Base-by-base conservation (phyloP, 306 rosid genomes). In the Inga laurina region DNA sequence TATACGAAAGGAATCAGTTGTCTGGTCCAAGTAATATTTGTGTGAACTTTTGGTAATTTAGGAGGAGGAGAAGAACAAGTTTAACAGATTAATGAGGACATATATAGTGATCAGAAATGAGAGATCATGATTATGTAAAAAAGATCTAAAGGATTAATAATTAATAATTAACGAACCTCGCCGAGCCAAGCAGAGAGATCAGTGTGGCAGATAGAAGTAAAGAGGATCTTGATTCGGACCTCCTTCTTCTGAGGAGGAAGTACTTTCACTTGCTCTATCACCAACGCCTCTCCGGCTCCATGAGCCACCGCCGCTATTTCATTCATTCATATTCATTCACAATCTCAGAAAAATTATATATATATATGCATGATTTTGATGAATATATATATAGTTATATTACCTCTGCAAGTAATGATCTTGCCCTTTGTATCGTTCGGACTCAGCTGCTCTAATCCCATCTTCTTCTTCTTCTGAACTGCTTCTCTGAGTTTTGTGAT, bases 171-270 rank as follows among this genome's bases (percentile, higher is more conserved):
- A 7, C 44, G 2, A 80, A 94, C 98, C 87, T 90, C 85, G 80
- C 91, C 98, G 79, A 64, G 54, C 98, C 98, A 94, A 62, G 88
- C 94, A 34, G 89, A 71, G 56, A 92, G 94, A 92, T 95, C 98
- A 4, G 93, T 90, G 68, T 95, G 97, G 32, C 98, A 95, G 66
- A 95, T 88, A 0, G 98, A 95, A 70, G 97, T 86, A 90, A 80
- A 91, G 75, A 88, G 90, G 74, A 95, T 92, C 79, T 87, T 93
- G 82, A 95, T 77, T 74, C 98, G 92, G 61, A 95, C 97, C 77
- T 95, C 98, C 90, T 82, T 66, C 77, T 92, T 91, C 54, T 88
- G 88, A 0, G 98, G 98, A 18, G 97, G 97, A 7, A 90, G 87
- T 3, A 95, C 98, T 22, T 30, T 77, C 59, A 95, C 79, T 67